Percentiles rank a stretch among this genome's conserved stretches.
phyloP scores from a whole-genome alignment of 306 rosid species.

The Oxytropis ochrocephala region DNA sequence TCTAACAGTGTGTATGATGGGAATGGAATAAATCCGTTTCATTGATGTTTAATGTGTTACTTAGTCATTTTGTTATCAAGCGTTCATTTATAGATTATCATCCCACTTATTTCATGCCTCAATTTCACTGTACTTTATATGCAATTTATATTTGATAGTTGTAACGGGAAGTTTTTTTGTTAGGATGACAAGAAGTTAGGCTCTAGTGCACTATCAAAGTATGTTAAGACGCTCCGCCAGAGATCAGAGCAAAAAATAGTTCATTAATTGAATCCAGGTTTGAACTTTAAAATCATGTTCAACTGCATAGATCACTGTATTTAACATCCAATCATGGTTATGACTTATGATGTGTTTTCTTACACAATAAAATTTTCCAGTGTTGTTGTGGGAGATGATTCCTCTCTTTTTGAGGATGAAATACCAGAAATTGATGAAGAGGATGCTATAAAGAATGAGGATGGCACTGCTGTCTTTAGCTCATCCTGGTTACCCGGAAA shows the following conservation, averaged over 20 bases:
- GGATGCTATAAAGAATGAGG: conserved; percentile 28
- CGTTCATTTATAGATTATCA: conserved; percentile 1
- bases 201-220: conserved; percentile 59
- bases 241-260: conserved; percentile 50
- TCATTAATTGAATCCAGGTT: conserved; percentile 79
- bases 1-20: background rate
- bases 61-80: background rate
- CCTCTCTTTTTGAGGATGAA: conserved; percentile 50
- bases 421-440: conserved; percentile 57
- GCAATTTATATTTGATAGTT: conserved; percentile 5
- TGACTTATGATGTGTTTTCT: conserved; percentile 28
- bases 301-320: background rate
- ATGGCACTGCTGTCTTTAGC: conserved; percentile 58
- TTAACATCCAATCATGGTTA: conserved; percentile 2
- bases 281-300: conserved; percentile 11
- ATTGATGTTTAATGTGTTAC: conserved; percentile 8
- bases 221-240: conserved; percentile 43
- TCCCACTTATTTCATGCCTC: background rate
- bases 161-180: background rate
- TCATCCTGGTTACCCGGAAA: conserved; percentile 93
- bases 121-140: background rate
- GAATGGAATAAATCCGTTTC: background rate
- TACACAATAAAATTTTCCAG: conserved; percentile 40
- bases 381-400: conserved; percentile 72
- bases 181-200: conserved; percentile 68